A percentile compares a stretch with the other conserved stretches of the same genome.
Conservation (phyloP, 306 rosid genomes). For the Castanopsis chinensis region DNA sequence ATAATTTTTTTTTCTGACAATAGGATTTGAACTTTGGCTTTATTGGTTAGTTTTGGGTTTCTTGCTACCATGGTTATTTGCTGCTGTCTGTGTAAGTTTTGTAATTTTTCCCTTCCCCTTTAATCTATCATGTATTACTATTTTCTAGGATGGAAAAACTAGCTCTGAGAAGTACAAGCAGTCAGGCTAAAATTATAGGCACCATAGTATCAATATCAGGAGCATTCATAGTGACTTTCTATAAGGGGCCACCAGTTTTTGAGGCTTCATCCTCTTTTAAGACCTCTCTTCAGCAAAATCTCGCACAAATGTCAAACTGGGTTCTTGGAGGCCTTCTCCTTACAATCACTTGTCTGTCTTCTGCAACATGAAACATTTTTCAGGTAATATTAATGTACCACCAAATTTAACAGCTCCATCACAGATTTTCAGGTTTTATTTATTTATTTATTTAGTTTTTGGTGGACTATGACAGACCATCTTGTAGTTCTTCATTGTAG, state of each 20-base stretch:
- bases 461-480: too few relatives aligned
- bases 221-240: conserved; percentile 40
- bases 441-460: too few relatives aligned
- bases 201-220: conserved; percentile 45
- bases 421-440: not conserved
- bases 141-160: conserved; percentile 43
- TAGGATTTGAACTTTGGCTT: too few relatives aligned
- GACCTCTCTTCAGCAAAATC: not conserved
- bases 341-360: conserved; percentile 22
- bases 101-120: not conserved
- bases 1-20: too few relatives aligned
- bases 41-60: too few relatives aligned
- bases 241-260: conserved; percentile 36
- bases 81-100: too few relatives aligned
- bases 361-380: conserved; percentile 38
- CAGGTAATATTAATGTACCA: conserved; percentile 29
- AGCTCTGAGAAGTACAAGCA: conserved; percentile 22
- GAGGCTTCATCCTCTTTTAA: conserved; percentile 4
- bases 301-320: conserved; percentile 28
- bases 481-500: too few relatives aligned
- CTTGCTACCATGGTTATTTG: too few relatives aligned
- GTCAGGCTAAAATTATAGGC: conserved; percentile 45
- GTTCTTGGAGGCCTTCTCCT: conserved; percentile 37
- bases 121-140: not conserved
- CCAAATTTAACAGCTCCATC: not conserved